Evolutionary conservation across 169 alveolate genomes (phyloP).

Genomic region (Theileria equi): DNA sequence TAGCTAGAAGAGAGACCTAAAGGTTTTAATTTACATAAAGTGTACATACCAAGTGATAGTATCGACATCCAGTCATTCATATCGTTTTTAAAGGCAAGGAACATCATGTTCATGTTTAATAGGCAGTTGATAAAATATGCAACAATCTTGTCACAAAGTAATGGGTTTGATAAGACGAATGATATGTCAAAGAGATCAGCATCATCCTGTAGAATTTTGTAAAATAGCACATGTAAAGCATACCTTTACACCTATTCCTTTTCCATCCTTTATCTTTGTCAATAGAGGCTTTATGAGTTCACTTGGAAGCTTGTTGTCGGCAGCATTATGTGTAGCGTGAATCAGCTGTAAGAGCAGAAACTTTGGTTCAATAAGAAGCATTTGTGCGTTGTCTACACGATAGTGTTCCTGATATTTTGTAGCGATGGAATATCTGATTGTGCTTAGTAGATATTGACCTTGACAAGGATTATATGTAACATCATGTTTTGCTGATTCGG

Average conservation of each 20-base stretch:
- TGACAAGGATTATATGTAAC: not conserved
- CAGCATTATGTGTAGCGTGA: constrained; percentile 12
- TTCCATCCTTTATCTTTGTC: constrained; percentile 4
- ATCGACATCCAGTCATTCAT: constrained; percentile 45
- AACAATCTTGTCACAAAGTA: constrained; percentile 19
- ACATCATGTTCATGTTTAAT: constrained; percentile 15
- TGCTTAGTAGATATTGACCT: constrained; percentile 39
- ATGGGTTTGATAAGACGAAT: constrained; percentile 48
- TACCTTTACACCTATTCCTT: constrained; percentile 29
- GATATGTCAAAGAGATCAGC: constrained; percentile 56
- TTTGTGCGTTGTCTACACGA: constrained; percentile 6
- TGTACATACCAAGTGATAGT: constrained; percentile 34
- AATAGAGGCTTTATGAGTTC: constrained; percentile 16
- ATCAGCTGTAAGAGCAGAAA: constrained; percentile 26
- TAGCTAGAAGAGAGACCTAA: constrained; percentile 42
- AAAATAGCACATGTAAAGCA: not conserved
- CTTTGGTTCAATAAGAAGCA: constrained; percentile 47
- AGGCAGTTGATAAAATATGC: constrained; percentile 11
- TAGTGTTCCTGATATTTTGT: constrained; percentile 46
- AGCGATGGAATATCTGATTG: constrained; percentile 53
- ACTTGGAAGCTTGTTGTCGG: constrained; percentile 31
- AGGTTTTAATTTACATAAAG: not conserved
- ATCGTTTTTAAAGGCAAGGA: constrained; percentile 16
- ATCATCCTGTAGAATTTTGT: constrained; percentile 22
- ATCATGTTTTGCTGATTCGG: constrained; percentile 7